These are phyloP conservation scores for Podila horticola DNA, from an alignment of 192 early-diverging fungal species.

Conservation along the genomic window DNA sequence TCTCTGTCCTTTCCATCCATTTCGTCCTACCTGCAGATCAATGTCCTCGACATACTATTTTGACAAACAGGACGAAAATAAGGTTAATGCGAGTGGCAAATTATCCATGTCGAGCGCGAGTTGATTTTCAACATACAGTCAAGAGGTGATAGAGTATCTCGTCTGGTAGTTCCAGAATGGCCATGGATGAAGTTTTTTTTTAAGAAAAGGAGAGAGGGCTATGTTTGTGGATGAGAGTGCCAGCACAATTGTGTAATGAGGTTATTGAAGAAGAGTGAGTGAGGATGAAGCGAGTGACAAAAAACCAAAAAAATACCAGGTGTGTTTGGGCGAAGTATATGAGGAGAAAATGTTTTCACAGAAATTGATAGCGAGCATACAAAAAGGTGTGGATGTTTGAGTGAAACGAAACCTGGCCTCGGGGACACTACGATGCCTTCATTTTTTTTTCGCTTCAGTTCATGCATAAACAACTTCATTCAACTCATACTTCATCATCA, in stretches of 20 bases:
- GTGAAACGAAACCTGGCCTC: too few relatives aligned
- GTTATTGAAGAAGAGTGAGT: background rate
- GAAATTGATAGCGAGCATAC: background rate
- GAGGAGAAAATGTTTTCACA: background rate
- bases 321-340: background rate
- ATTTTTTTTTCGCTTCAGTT: too few relatives aligned
- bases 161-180: conserved; percentile 25
- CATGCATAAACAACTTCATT: too few relatives aligned
- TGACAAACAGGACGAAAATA: too few relatives aligned
- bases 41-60: conserved; percentile 30
- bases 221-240: background rate
- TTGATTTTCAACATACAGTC: conserved; percentile 9
- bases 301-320: background rate
- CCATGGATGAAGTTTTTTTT: conserved; percentile 1
- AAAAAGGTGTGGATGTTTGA: too few relatives aligned
- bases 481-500: too few relatives aligned
- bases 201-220: background rate
- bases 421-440: too few relatives aligned
- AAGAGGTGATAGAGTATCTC: conserved; percentile 32
- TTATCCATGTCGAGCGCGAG: background rate
- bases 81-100: background rate
- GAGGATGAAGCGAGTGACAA: background rate
- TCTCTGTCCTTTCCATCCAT: background rate
- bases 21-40: conserved; percentile 27
- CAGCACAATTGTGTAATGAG: background rate